A percentile compares a stretch with the other conserved stretches of the same genome.
Conservation (phyloP, 257 asterid species). For the Solanum sparsipilum region DNA sequence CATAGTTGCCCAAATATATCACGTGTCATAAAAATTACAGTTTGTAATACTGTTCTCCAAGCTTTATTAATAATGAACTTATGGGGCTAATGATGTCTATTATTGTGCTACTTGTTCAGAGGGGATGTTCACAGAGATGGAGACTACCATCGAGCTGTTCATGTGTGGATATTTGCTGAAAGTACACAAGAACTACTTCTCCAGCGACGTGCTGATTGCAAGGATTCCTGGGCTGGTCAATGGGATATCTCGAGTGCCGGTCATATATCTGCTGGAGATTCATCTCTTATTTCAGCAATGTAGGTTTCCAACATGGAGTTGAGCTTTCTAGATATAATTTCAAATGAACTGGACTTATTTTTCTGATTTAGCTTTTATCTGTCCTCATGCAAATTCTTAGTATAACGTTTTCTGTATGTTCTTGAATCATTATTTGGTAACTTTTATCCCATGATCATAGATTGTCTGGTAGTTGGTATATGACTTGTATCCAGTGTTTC, state of each 20-base stretch:
- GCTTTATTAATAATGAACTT: background rate
- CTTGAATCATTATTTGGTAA: background rate
- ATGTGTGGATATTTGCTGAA: conserved; percentile 89
- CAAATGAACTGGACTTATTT: background rate
- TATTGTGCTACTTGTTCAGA: conserved; percentile 27
- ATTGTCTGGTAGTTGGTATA: background rate
- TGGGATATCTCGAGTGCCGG: conserved; percentile 99
- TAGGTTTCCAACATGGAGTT: conserved; percentile 4
- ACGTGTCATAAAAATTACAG: background rate
- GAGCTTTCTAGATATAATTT: background rate
- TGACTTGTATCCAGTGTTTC: background rate
- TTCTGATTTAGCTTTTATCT: background rate
- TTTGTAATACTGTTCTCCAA: background rate
- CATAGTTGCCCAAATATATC: background rate
- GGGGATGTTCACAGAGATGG: conserved; percentile 76
- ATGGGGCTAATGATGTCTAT: background rate
- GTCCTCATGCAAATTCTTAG: background rate
- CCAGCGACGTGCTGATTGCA: conserved; percentile 72
- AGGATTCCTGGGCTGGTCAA: conserved; percentile 93
- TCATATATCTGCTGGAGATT: conserved; percentile 92
- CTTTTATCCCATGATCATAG: background rate
- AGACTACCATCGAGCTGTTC: conserved; percentile 90
- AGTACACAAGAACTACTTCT: conserved; percentile 72
- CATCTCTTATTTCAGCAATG: conserved; percentile 88
- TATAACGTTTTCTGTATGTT: background rate